Percentiles rank a stretch among this genome's conserved stretches.
These are phyloP conservation scores for Urostyla sp. DNA, from an alignment of 73 alveolate genomes.

Conservation along the genomic window DNA sequence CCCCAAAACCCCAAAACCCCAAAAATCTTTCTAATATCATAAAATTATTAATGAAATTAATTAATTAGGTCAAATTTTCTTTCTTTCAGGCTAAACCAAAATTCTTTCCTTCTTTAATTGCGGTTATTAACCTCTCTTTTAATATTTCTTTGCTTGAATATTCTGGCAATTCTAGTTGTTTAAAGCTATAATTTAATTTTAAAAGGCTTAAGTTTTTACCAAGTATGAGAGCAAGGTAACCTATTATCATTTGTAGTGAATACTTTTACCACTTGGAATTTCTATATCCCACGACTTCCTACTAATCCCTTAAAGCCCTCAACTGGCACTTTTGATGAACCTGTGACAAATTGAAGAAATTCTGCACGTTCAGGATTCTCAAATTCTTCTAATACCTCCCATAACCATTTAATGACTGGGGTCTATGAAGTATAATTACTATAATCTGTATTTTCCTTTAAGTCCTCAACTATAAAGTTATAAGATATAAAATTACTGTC, in stretches of 20 bases:
- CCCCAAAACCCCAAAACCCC: constrained; percentile 6
- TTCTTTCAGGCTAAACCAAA: constrained; percentile 73
- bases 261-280: constrained; percentile 75
- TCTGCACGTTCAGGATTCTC: constrained; percentile 84
- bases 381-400: constrained; percentile 80
- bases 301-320: constrained; percentile 97
- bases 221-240: constrained; percentile 97
- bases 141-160: constrained; percentile 93
- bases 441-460: constrained; percentile 80
- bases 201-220: constrained; percentile 63
- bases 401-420: constrained; percentile 66
- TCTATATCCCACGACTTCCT: constrained; percentile 78
- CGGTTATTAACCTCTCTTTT: constrained; percentile 85
- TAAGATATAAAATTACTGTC: constrained; percentile 69
- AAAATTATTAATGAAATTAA: background rate
- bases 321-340: constrained; percentile 97
- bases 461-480: constrained; percentile 57
- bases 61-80: background rate
- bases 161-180: constrained; percentile 98
- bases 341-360: constrained; percentile 92
- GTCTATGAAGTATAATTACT: constrained; percentile 73
- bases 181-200: constrained; percentile 48
- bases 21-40: background rate
- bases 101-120: constrained; percentile 88
- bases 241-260: constrained; percentile 77